Percentiles rank a stretch among this genome's conserved stretches.
These are phyloP conservation scores for Dactylonectria macrodidyma DNA, from an alignment of 2,329 filamentous ascomycete genomes.

Conservation along the genomic window DNA sequence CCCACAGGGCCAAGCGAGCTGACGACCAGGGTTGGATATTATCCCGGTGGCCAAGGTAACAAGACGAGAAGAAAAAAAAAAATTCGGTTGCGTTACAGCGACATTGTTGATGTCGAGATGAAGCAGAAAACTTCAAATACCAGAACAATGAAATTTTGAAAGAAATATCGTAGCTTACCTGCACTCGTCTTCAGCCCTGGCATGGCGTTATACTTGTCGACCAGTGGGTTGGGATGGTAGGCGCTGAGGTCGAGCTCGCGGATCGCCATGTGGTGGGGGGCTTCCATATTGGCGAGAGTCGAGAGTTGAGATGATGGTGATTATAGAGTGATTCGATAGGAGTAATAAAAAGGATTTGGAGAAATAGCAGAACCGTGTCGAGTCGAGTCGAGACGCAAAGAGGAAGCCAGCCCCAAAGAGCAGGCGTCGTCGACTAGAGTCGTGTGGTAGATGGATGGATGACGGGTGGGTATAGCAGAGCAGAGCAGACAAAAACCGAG, in stretches of 20 bases:
- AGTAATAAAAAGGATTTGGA: conserved; percentile 20
- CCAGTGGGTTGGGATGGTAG: conserved; percentile 63
- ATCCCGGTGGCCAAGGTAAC: conserved; percentile 30
- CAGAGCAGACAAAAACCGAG: conserved; percentile 5
- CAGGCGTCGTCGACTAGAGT: conserved; percentile 31
- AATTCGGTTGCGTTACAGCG: conserved; percentile 17
- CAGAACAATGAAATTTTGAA: conserved; percentile 11
- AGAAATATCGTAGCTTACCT: conserved; percentile 61
- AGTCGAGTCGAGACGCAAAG: conserved; percentile 28
- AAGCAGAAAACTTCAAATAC: conserved; percentile 5
- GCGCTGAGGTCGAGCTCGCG: conserved; percentile 67
- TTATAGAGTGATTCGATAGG: not conserved
- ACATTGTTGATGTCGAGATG: conserved; percentile 18
- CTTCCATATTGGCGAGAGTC: conserved; percentile 45
- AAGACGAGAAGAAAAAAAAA: conserved; percentile 22
- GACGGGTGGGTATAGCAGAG: conserved; percentile 21
- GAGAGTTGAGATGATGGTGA: conserved; percentile 17
- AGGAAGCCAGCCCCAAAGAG: conserved; percentile 48
- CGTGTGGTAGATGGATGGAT: not conserved
- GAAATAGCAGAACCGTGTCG: not conserved
- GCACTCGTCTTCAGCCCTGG: conserved; percentile 73
- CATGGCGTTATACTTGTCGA: conserved; percentile 69
- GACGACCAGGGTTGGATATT: conserved; percentile 27
- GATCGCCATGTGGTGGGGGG: conserved; percentile 55
- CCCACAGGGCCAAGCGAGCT: conserved; percentile 28